Percentiles rank a stretch among this genome's conserved stretches.
phyloP scores from a whole-genome alignment of 805 yeast genomes.

The Vanderwaltozyma tropicalis region DNA sequence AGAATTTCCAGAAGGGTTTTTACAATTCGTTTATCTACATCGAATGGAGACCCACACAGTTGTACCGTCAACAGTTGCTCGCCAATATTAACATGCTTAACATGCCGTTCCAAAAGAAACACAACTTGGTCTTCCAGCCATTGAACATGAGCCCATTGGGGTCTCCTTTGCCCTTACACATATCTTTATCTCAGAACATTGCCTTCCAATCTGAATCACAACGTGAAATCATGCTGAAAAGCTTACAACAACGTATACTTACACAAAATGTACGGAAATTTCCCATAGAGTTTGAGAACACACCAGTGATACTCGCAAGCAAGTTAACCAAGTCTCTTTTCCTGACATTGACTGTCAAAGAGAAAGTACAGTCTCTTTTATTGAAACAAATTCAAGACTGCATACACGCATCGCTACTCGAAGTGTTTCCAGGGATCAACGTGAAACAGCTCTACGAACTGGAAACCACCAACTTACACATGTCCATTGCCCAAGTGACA shows the following conservation, averaged over 20 bases:
- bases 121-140: slow-evolving; percentile 13
- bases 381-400: not conserved
- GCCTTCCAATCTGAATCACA: not conserved
- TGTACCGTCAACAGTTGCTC: slow-evolving; percentile 10
- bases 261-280: not conserved
- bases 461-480: not conserved
- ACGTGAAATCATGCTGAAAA: too few relatives aligned
- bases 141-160: slow-evolving; percentile 17
- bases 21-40: slow-evolving; percentile 14
- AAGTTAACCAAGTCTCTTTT: not conserved
- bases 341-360: not conserved
- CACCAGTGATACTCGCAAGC: not conserved
- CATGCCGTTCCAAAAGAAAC: not conserved
- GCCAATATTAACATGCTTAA: slow-evolving; percentile 3
- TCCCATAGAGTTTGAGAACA: not conserved
- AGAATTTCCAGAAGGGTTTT: not conserved
- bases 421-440: not conserved
- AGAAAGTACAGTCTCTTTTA: not conserved
- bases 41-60: slow-evolving; percentile 16
- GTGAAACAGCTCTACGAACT: not conserved
- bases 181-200: slow-evolving; percentile 14
- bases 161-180: slow-evolving; percentile 21
- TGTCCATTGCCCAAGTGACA: slow-evolving; percentile 1
- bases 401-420: not conserved
- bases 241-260: too few relatives aligned